A percentile compares a stretch with the other conserved stretches of the same genome.
phyloP scores from a whole-genome alignment of 2,329 filamentous ascomycete species.

The Pseudogymnoascus sp. region DNA sequence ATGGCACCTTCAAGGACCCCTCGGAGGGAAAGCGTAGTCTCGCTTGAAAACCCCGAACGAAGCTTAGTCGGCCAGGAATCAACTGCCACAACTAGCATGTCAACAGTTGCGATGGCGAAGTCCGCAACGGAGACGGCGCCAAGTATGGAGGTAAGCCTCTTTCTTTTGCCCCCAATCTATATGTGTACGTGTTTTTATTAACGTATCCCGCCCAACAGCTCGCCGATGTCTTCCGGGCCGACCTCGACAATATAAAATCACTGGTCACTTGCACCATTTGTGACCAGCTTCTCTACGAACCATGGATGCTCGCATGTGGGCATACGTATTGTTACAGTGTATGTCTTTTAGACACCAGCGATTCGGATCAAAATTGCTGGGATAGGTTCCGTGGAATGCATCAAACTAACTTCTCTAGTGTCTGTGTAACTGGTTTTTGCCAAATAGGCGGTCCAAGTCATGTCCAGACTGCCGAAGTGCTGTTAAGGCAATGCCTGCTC shows the following conservation, averaged over 20 bases:
- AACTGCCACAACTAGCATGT: neutral
- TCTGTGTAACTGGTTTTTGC: conserved; percentile 31
- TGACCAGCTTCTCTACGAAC: conserved; percentile 60
- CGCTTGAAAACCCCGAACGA: neutral
- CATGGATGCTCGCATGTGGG: conserved; percentile 59
- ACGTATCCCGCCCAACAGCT: conserved; percentile 17
- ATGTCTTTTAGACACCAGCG: conserved; percentile 22
- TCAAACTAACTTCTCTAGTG: conserved; percentile 24
- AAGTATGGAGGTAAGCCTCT: conserved; percentile 16
- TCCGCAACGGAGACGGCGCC: conserved; percentile 11
- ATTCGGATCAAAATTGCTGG: neutral
- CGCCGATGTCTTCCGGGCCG: conserved; percentile 29
- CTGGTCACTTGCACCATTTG: conserved; percentile 63
- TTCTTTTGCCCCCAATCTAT: neutral
- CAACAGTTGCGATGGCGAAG: conserved; percentile 9
- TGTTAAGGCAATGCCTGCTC: conserved; percentile 52
- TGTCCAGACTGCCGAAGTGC: conserved; percentile 60
- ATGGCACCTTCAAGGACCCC: conserved; percentile 15
- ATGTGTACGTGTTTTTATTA: conserved; percentile 1
- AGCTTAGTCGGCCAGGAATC: neutral
- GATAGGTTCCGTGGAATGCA: neutral
- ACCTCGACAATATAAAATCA: conserved; percentile 53
- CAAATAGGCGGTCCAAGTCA: conserved; percentile 49
- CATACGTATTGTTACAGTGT: conserved; percentile 67
- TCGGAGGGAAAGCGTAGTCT: conserved; percentile 1